Evolutionary conservation across 345 rosid genomes (phyloP), one percentile per base, ranked within the genome.

Genomic region (Carallia brachiata): DNA sequence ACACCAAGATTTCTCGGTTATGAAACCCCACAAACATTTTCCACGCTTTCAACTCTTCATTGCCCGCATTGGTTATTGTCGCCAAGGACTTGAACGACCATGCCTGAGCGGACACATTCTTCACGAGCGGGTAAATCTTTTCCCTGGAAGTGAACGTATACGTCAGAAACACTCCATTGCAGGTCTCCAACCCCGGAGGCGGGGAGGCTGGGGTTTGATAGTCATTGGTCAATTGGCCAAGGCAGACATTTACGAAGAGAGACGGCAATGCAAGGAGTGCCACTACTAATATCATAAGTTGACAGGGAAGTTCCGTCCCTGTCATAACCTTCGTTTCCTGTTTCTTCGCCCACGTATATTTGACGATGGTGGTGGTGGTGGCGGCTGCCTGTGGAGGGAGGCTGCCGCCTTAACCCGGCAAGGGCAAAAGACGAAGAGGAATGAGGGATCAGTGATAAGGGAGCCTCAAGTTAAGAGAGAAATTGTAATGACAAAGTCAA

Each of bases 41-140:
- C 99, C 99, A 95, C 0, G 84, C 90, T 63, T 84, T 86, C 0
- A 95, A 66, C 75, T 89, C 96, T 12, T 83, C 89, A 4, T n/a
- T 47, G 1, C 91, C 99, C 0, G 84, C 47, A 61, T 95, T 95
- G n/a, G 84, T 63, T 19, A 95, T 80, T 9, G 84, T 72, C 27
- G 93, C 87, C 27, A 69, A 52, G 28, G 96, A 70, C 68, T 84
- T 84, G 67, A 95, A 95, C 36, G 96, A 86, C 99, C 99, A 95
- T 0, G 99, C 77, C 72, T 95, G 98, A 0, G 97, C 96, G 6
- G 87, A 74, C 36, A 81, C 89, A 63, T 95, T 92, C 77, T 92
- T 95, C 1, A 90, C 70, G 37, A 66, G 80, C 0, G 99, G 99
- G 63, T 71, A 88, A 61, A 77, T 87, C 73, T 84, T 82, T 47